Evolutionary conservation across 805 yeast genomes (phyloP), one percentile per base, ranked within the genome.

Genomic region (Candida ascalaphidarum): DNA sequence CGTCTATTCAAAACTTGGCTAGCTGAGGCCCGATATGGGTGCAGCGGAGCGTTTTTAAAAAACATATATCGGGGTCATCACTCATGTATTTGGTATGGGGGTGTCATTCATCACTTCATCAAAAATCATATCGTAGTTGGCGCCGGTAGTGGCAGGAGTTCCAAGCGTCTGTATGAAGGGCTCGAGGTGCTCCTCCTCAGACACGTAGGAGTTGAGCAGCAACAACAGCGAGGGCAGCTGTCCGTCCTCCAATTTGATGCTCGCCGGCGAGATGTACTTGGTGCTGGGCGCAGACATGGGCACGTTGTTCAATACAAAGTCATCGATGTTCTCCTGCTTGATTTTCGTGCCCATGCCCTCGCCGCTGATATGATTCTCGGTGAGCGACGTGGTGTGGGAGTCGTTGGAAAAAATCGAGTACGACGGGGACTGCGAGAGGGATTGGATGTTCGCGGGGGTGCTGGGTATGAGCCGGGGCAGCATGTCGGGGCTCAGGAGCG

Each of bases 261-360:
- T 26, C 8, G 35, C 33, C 12, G 44, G 41, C 7, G 44, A 28
- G 12, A 34, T 34, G 23, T 34, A 44, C 34, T 31, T 34, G 29
- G 26, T 31, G 13, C 33, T 37, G 18, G 33, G 22, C 8, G 35
- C 39, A n/a, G n/a, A n/a, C 10, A 50, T 48, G 25, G 58, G 61
- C 21, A 58, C 55, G 32, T 58, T 58, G 41, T 59, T 59, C 37
- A 59, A 41, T 29, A 46, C 34, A 31, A 59, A 59, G 34, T 59
- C 65, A 31, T 56, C 58, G 29, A 58, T 55, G 32, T 58, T 58
- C 34, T 58, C 65, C 34, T 59, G 62, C 32, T 58, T 59, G 39
- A 59, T 50, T 29, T 50, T 45, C 23, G 14, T 21, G 7, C 27
- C 25, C 26, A 15, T 27, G 19, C 37, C 41, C 17, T 19, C 17